Evolutionary conservation across 2,329 filamentous ascomycete species (phyloP).

Genomic region (Cryphonectria parasitica): DNA sequence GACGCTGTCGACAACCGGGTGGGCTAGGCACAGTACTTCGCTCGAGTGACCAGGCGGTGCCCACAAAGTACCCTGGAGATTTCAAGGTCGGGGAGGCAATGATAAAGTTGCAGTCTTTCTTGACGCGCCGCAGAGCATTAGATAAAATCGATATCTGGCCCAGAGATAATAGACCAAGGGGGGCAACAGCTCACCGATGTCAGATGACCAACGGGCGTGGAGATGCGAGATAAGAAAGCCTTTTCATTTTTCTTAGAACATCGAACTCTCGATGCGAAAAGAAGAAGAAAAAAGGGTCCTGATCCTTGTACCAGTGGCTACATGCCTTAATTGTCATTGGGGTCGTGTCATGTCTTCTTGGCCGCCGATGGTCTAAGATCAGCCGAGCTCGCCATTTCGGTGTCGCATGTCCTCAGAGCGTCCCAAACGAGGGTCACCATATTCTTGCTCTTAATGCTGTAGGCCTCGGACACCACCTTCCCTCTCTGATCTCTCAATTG

Average conservation of each 20-base stretch:
- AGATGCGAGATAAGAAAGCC: slow-evolving; percentile 4
- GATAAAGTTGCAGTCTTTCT: not conserved
- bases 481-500: not conserved
- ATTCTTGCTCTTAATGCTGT: not conserved
- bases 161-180: not conserved
- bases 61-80: not conserved
- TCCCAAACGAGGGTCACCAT: not conserved
- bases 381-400: slow-evolving; percentile 19
- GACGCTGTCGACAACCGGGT: not conserved
- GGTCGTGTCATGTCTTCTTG: not conserved
- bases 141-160: not conserved
- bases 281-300: not conserved
- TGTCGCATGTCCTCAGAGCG: slow-evolving; percentile 16
- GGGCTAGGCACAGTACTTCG: not conserved
- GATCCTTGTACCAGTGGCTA: not conserved
- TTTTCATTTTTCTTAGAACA: not conserved
- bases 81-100: not conserved
- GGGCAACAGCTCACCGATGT: not conserved
- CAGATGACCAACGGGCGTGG: not conserved
- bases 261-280: not conserved
- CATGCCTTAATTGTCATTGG: not conserved
- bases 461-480: not conserved
- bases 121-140: not conserved
- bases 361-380: not conserved
- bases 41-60: not conserved